A percentile compares a stretch with the other conserved stretches of the same genome.
Conservation (phyloP, 202 grass and related monocot genomes). For the Cymbopogon flexuosus region DNA sequence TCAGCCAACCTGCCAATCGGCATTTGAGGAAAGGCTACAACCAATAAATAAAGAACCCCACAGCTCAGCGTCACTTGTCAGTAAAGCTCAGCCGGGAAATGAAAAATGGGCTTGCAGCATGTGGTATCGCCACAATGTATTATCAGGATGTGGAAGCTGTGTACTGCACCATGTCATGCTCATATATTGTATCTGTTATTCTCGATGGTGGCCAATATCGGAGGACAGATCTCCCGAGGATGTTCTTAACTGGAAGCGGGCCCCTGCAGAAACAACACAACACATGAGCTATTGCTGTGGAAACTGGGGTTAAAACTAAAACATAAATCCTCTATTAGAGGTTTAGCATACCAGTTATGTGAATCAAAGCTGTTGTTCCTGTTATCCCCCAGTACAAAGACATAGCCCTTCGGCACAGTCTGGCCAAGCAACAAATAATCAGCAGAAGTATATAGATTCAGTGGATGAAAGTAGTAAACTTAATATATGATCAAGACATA, state of each 20-base stretch:
- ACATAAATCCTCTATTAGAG: not conserved
- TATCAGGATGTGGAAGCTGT: constrained; percentile 43
- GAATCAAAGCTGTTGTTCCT: constrained; percentile 95
- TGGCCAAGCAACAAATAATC: constrained; percentile 30
- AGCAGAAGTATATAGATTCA: not conserved
- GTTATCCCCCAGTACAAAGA: constrained; percentile 93
- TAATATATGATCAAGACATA: not conserved
- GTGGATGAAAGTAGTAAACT: not conserved
- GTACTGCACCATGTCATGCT: constrained; percentile 45
- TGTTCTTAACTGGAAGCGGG: constrained; percentile 75
- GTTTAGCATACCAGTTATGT: constrained; percentile 74
- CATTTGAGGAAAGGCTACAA: constrained; percentile 23
- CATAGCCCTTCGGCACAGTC: constrained; percentile 72
- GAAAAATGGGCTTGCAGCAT: not conserved
- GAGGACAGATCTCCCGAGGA: constrained; percentile 84
- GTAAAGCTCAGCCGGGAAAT: constrained; percentile 12
- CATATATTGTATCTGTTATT: constrained; percentile 81
- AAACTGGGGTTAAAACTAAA: not conserved
- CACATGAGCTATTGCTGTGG: not conserved
- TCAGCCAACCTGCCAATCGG: constrained; percentile 34
- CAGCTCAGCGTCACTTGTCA: constrained; percentile 31
- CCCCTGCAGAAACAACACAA: constrained; percentile 64
- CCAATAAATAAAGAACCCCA: constrained; percentile 35
- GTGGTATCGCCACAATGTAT: constrained; percentile 12
- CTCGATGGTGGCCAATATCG: constrained; percentile 92